Evolutionary conservation across 2,329 filamentous ascomycete genomes (phyloP).

Genomic region (Penicillium sp.): DNA sequence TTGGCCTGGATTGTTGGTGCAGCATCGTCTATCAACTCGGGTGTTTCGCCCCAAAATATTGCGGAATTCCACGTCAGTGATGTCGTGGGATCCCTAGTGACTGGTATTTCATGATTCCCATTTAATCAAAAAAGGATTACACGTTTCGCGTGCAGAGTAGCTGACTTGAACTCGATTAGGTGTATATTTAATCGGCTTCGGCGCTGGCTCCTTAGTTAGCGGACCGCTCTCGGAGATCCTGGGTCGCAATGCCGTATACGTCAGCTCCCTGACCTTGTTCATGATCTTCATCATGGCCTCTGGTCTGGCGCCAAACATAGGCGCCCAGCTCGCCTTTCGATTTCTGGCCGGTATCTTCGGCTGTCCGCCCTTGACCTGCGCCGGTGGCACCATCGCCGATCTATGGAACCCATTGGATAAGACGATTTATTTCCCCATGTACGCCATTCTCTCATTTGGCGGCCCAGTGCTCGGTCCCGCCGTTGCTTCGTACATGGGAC

Average conservation of each 20-base stretch:
- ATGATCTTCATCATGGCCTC: slow-evolving; percentile 49
- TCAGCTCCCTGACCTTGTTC: slow-evolving; percentile 44
- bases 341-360: slow-evolving; percentile 49
- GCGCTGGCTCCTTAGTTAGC: slow-evolving; percentile 45
- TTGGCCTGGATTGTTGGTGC: slow-evolving; percentile 50
- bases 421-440: slow-evolving; percentile 48
- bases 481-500: slow-evolving; percentile 22
- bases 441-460: slow-evolving; percentile 45
- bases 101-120: slow-evolving; percentile 25
- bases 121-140: neutral
- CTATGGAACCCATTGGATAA: slow-evolving; percentile 47
- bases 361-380: slow-evolving; percentile 44
- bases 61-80: slow-evolving; percentile 47
- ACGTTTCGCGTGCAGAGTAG: neutral
- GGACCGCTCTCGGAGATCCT: slow-evolving; percentile 48
- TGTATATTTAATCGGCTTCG: slow-evolving; percentile 44
- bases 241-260: slow-evolving; percentile 48
- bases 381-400: slow-evolving; percentile 46
- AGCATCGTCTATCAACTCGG: slow-evolving; percentile 52
- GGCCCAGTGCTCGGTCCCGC: slow-evolving; percentile 26
- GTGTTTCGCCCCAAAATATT: slow-evolving; percentile 44
- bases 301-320: slow-evolving; percentile 48
- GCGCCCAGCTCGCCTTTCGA: slow-evolving; percentile 47
- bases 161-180: slow-evolving; percentile 4
- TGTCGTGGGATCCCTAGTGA: slow-evolving; percentile 49